Base-by-base conservation (phyloP, 371 early-diverging fungal genomes). In the Syncephalastrum monosporum region DNA sequence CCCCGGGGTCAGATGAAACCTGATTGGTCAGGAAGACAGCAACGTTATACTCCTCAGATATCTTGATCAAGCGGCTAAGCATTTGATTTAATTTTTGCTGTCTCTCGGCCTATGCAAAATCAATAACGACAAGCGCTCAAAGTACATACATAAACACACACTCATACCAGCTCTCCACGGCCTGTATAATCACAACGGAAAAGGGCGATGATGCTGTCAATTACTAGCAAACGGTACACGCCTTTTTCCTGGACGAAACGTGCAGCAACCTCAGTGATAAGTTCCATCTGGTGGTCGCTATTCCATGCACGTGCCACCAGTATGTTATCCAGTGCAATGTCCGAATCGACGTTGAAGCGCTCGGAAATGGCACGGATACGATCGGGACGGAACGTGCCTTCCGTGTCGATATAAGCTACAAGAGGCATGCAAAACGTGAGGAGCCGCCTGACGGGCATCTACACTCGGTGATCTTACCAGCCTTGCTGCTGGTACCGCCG, bases 11-110 rank as follows among this genome's bases (percentile, higher is more conserved):
- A 15, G 79, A 69, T 15, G 71, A 75, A 6, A 87, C 87, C 68
- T 95, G 95, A 64, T 96, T 96, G 7, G 96, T 95, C 52, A 95
- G 79, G 55, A 84, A 93, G 8, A 95, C 83, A 3, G 95, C 95
- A 4, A 96, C 77, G 61, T 91, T 92, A 69, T 90, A 92, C 59
- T 91, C 93, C 60, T 96, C 97, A 4, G 93, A 83, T 1, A 96
- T 80, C 60, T 90, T 87, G 44, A 77, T 77, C 43, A 96, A 69
- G n/a, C 86, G 81, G 42, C 84, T 80, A 23, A 95, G 68, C 88
- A 95, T 90, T 33, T 75, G 75, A 48, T 90, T 91, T 16, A 96
- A 67, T 55, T 92, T 92, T 64, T 93, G 94, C 67, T 96, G 96
- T 21, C 96, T 74, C 57, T 94, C 96, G 7, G 92, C 88, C 38